Evolutionary conservation across 805 yeast genomes (phyloP), one percentile per base, ranked within the genome.

Genomic region (Suhomyces sp.): DNA sequence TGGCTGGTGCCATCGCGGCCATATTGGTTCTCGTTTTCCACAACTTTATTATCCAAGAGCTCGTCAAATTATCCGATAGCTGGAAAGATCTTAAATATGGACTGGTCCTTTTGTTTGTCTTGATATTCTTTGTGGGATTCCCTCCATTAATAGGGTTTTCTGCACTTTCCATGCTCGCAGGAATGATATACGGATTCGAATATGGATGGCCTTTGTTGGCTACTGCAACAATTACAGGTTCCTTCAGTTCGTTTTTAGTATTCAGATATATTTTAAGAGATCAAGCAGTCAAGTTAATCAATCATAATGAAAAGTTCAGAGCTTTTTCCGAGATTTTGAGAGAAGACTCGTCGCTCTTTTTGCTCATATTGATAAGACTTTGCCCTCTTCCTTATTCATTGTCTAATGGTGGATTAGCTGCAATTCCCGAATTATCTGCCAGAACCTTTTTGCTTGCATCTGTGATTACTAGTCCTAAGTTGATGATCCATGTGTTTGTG

Each of bases 351-450:
- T 66, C 75, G 17, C 78, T 91, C 52, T 65, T 84, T 56, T 68
- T 94, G 21, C 68, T 93, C 49, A 80, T 87, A 48, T 73, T 93
- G 63, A 78, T 93, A 25, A 76, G 97, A 50, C 67, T 93, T 52
- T 90, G 97, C 59, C 99, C 99, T 0, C 79, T 93, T 60, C 98
- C 98, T 0, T 94, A 91, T 65, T 90, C 97, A 2, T 72, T 93
- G 29, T 86, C 94, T 0, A 93, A 93, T 62, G 97, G 97, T 3
- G 97, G 96, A 0, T 76, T 94, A 57, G 94, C 96, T 8, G 86
- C 96, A 1, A 81, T 93, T 12, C 97, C 96, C 0, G 87, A 89
- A 15, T 77, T 93, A 10, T 75, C 85, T 0, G 70, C 84, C 1
- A 54, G 67, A 41, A 82, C 84, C 22, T 93, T 87, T 65, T 72